Evolutionary conservation across 257 asterid genomes (phyloP).

Genomic region (Nicotiana paniculata): DNA sequence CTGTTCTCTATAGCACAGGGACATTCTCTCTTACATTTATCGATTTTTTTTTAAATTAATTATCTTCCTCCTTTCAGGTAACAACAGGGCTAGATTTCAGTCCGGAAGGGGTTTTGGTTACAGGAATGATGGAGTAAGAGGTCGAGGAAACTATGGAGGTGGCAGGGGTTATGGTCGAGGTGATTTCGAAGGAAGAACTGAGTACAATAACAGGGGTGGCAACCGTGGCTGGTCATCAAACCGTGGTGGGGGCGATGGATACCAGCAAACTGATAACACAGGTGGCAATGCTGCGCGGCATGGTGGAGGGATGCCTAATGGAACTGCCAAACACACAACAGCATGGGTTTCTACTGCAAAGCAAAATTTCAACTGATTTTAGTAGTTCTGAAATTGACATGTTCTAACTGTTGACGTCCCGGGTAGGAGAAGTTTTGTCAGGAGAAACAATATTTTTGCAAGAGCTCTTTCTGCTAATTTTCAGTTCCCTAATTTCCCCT

Average conservation of each 20-base stretch:
- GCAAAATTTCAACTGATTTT: not conserved
- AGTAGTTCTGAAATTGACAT: not conserved
- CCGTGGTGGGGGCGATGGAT: constrained; percentile 54
- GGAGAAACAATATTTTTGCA: not conserved
- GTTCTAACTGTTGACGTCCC: not conserved
- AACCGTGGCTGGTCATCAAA: constrained; percentile 46
- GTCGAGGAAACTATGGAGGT: constrained; percentile 70
- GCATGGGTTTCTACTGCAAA: not conserved
- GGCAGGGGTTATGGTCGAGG: constrained; percentile 55
- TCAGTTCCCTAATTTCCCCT: not conserved
- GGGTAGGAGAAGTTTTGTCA: not conserved
- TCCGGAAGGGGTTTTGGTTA: constrained; percentile 64
- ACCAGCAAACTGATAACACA: constrained; percentile 38
- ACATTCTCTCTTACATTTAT: too few species aligned
- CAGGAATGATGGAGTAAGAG: constrained; percentile 79
- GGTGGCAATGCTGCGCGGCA: constrained; percentile 27
- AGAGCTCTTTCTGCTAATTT: not conserved
- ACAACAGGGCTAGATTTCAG: constrained; percentile 53
- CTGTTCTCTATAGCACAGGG: too few species aligned
- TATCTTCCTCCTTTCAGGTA: constrained; percentile 28
- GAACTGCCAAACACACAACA: constrained; percentile 8
- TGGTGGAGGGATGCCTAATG: constrained; percentile 30
- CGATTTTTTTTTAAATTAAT: not conserved
- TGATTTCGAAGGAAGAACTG: constrained; percentile 52
- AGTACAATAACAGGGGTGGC: constrained; percentile 52